Evolutionary conservation across 257 asterid species (phyloP).

Genomic region (Schizonepeta tenuifolia): DNA sequence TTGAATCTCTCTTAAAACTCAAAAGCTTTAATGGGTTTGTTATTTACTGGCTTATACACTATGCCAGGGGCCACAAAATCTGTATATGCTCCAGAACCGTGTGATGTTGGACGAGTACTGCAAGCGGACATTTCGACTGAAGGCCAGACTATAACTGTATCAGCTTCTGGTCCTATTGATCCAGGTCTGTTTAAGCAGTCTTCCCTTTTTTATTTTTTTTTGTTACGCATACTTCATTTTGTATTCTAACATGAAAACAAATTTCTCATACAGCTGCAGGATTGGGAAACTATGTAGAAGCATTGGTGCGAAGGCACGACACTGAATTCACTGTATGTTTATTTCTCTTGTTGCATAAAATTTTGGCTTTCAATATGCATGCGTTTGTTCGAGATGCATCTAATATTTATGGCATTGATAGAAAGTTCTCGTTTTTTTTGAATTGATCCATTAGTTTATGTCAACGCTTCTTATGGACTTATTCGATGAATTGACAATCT

Average conservation of each 20-base stretch:
- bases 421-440: neutral
- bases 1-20: neutral
- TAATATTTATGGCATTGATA: neutral
- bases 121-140: slow-evolving; percentile 67
- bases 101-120: slow-evolving; percentile 87
- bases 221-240: neutral
- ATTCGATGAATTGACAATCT: neutral
- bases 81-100: slow-evolving; percentile 92
- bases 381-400: neutral
- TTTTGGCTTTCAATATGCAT: slow-evolving; percentile 9
- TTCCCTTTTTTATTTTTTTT: neutral
- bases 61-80: slow-evolving; percentile 83
- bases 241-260: slow-evolving; percentile 9
- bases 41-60: slow-evolving; percentile 17
- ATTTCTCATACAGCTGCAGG: slow-evolving; percentile 77
- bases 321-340: slow-evolving; percentile 80
- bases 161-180: slow-evolving; percentile 74
- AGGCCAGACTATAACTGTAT: slow-evolving; percentile 54
- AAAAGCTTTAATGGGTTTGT: neutral
- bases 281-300: slow-evolving; percentile 93
- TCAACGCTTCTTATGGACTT: neutral
- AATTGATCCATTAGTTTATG: neutral
- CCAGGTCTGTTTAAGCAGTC: slow-evolving; percentile 55
- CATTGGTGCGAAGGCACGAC: slow-evolving; percentile 91
- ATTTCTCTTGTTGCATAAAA: neutral